Conservation (phyloP, 1,284 basidiomycete genomes). For the Tranzscheliella williamsii region DNA sequence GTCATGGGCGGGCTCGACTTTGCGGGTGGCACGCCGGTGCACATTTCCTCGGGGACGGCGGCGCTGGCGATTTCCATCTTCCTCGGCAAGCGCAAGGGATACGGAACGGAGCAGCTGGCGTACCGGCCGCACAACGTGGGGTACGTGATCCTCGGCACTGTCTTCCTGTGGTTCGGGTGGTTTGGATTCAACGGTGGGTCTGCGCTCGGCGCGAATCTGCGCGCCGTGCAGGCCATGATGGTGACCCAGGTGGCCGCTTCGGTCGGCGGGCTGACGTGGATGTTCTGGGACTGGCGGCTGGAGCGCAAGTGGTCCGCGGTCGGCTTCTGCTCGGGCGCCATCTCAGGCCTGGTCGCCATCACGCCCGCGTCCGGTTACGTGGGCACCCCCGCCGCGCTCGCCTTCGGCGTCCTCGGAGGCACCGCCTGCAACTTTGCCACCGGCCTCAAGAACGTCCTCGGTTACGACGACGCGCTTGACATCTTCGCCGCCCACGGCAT, state of each 20-base stretch:
- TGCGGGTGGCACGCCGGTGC: constrained; percentile 63
- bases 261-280: constrained; percentile 65
- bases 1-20: constrained; percentile 62
- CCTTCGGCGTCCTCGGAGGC: constrained; percentile 73
- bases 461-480: constrained; percentile 64
- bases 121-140: constrained; percentile 62
- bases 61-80: constrained; percentile 60
- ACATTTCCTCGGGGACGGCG: constrained; percentile 62
- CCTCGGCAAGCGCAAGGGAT: constrained; percentile 63
- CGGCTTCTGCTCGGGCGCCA: constrained; percentile 93
- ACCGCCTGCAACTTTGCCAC: constrained; percentile 90
- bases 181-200: constrained; percentile 61
- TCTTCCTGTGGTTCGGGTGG: constrained; percentile 63
- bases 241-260: constrained; percentile 72
- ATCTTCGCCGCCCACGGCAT: constrained; percentile 87
- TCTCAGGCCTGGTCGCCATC: constrained; percentile 78
- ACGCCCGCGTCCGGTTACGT: constrained; percentile 68
- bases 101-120: constrained; percentile 61
- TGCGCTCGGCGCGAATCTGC: constrained; percentile 62
- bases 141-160: constrained; percentile 62
- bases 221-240: constrained; percentile 62
- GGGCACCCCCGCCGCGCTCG: constrained; percentile 52
- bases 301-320: constrained; percentile 67
- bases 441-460: constrained; percentile 73
- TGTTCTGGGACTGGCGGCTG: constrained; percentile 62